phyloP scores from a whole-genome alignment of 176 grass and related monocot genomes.

The Rhynchospora pubera region DNA sequence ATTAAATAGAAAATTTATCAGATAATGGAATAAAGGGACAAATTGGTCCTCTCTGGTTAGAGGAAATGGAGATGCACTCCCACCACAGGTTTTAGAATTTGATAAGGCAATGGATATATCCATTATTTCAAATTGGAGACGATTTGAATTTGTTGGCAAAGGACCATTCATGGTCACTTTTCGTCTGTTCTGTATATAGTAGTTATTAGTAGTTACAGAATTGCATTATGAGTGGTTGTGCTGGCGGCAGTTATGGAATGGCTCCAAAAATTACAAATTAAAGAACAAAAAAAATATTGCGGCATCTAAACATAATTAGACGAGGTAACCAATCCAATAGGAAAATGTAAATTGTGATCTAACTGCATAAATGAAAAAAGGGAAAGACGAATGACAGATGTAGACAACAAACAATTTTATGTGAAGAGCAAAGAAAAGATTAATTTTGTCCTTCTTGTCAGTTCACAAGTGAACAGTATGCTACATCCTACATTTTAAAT shows the following conservation, averaged over 20 bases:
- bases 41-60: background rate
- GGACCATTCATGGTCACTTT: background rate
- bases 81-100: background rate
- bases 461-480: slow-evolving; percentile 11
- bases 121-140: background rate
- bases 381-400: background rate
- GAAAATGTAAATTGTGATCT: background rate
- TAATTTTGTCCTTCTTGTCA: background rate
- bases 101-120: slow-evolving; percentile 5
- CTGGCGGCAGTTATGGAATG: background rate
- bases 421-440: background rate
- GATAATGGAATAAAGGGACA: background rate
- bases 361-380: background rate
- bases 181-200: background rate
- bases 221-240: background rate
- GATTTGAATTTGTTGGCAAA: background rate
- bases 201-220: background rate
- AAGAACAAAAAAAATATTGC: background rate
- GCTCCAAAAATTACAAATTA: background rate
- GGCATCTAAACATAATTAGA: background rate
- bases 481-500: background rate
- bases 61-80: background rate
- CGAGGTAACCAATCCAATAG: background rate
- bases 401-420: background rate
- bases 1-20: background rate